Conservation (phyloP, 805 yeast genomes). For the Suhomyces kilbournensis region DNA sequence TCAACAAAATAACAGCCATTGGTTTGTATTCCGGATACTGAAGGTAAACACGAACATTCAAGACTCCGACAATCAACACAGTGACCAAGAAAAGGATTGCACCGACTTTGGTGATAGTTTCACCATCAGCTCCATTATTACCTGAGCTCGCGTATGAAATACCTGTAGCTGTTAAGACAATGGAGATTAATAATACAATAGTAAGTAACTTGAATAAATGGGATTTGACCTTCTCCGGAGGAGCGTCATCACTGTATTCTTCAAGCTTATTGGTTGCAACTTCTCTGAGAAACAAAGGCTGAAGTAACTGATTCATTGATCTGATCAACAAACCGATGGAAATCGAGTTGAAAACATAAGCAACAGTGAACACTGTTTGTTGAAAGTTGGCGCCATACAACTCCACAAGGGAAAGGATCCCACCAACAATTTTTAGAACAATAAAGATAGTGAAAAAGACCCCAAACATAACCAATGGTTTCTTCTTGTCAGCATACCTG, state of each 20-base stretch:
- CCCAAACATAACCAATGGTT: not conserved
- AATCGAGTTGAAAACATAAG: constrained; percentile 5
- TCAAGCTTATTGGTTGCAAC: not conserved
- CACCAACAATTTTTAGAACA: constrained; percentile 5
- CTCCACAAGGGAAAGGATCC: not conserved
- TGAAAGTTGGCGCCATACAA: not conserved
- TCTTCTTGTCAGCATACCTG: not conserved
- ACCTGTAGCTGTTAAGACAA: constrained; percentile 4
- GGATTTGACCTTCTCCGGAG: not conserved
- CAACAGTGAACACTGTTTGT: constrained; percentile 1
- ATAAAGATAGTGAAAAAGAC: constrained; percentile 3
- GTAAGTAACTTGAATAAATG: constrained; percentile 1
- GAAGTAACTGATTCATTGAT: constrained; percentile 6
- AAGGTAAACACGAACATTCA: not conserved
- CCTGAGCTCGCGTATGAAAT: not conserved
- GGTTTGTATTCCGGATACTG: not conserved
- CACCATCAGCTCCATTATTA: not conserved
- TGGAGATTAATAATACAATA: constrained; percentile 1
- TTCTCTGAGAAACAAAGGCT: not conserved
- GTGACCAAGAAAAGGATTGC: constrained; percentile 5
- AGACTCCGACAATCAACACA: not conserved
- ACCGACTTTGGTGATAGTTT: not conserved
- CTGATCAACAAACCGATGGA: constrained; percentile 7
- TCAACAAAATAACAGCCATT: not conserved
- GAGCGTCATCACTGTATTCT: not conserved